phyloP scores from a whole-genome alignment of 805 yeast genomes.

The Candida lessepsii region DNA sequence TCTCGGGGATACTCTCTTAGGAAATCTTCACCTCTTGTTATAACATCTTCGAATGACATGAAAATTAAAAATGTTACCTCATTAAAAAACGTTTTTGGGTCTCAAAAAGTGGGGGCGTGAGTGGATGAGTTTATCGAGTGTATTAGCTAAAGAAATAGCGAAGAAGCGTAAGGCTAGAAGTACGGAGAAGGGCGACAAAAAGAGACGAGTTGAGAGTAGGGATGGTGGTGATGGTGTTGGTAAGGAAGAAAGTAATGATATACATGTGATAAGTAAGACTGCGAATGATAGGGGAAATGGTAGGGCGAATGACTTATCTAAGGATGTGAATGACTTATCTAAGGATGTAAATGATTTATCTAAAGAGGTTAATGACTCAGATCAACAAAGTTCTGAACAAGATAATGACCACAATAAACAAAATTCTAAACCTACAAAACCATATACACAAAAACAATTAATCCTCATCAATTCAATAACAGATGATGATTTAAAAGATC shows the following conservation, averaged over 20 bases:
- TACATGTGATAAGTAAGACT: too few species aligned
- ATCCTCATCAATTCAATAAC: slow-evolving; percentile 17
- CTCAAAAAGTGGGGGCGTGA: neutral
- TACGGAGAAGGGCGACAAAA: slow-evolving; percentile 8
- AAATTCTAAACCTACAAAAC: neutral
- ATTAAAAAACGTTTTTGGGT: slow-evolving; percentile 2
- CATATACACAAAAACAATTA: slow-evolving; percentile 5
- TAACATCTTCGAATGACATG: slow-evolving; percentile 71
- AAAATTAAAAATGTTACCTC: neutral
- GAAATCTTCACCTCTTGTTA: slow-evolving; percentile 71
- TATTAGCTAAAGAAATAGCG: slow-evolving; percentile 48
- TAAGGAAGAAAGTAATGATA: neutral
- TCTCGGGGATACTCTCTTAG: slow-evolving; percentile 61
- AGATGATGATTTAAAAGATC: slow-evolving; percentile 23
- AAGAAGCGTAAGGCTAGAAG: slow-evolving; percentile 34
- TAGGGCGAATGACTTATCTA: too few species aligned
- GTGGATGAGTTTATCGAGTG: slow-evolving; percentile 14
- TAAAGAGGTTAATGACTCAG: too few species aligned
- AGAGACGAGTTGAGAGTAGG: too few species aligned
- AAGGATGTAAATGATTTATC: too few species aligned
- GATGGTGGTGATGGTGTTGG: too few species aligned
- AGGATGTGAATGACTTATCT: too few species aligned
- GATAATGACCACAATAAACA: too few species aligned
- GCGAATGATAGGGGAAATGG: too few species aligned
- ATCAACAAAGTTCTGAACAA: too few species aligned